Evolutionary conservation across 2,329 filamentous ascomycete species (phyloP).

Genomic region (Orbilia javanica): DNA sequence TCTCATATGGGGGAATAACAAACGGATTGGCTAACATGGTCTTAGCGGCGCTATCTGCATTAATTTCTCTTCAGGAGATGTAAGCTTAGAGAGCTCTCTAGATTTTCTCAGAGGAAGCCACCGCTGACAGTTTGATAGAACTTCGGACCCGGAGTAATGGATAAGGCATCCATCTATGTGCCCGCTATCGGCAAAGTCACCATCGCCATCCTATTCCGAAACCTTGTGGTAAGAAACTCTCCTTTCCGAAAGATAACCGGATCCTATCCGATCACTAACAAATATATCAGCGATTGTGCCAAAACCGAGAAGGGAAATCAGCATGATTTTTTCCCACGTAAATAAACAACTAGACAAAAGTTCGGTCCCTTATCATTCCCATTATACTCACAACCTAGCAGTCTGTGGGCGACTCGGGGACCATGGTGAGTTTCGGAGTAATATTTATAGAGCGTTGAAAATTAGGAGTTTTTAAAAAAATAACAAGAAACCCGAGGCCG

Average conservation of each 20-base stretch:
- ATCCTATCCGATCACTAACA: conserved; percentile 2
- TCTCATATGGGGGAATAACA: neutral
- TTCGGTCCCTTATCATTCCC: neutral
- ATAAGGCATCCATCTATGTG: conserved; percentile 96
- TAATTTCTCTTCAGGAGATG: conserved; percentile 92
- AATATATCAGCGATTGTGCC: conserved; percentile 21
- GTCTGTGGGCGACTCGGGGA: neutral
- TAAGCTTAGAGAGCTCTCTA: conserved; percentile 50
- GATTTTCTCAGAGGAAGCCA: neutral
- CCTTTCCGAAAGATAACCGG: neutral
- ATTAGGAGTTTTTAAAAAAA: neutral
- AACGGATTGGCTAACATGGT: conserved; percentile 2
- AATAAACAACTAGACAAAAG: conserved; percentile 13
- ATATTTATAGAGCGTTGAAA: conserved; percentile 25
- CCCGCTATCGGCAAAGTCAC: conserved; percentile 98
- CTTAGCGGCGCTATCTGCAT: conserved; percentile 86
- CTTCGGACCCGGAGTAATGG: conserved; percentile 89
- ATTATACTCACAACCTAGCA: neutral
- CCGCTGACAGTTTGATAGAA: conserved; percentile 70
- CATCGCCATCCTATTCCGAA: conserved; percentile 89
- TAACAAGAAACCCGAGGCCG: neutral
- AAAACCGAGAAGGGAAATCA: conserved; percentile 32
- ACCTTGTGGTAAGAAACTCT: conserved; percentile 79
- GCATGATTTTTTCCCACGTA: neutral
- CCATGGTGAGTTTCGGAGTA: neutral